Evolutionary conservation across 2,329 filamentous ascomycete genomes (phyloP), one percentile per base, ranked within the genome.

Genomic region (Ophiosphaerella herpotricha): DNA sequence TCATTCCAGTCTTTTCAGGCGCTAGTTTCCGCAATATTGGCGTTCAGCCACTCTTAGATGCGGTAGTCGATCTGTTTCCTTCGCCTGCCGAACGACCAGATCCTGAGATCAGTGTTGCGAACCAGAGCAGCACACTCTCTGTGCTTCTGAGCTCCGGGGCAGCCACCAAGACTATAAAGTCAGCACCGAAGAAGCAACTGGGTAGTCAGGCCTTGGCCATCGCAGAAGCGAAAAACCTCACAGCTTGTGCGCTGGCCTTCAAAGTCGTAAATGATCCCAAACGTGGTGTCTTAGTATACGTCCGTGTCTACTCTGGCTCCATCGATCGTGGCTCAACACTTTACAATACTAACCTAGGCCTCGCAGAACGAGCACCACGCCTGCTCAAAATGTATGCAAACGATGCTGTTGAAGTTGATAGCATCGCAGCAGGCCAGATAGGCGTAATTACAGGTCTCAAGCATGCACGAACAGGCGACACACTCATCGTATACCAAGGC

Each of bases 21-120:
- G 92, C 93, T 5, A 97, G 92, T 71, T 91, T 97, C 73, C 85
- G 89, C 36, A 96, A 97, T 58, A 90, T 97, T 54, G 94, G 94
- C 7, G 91, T 97, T 4, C 91, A 97, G 70, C 91, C 92, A 24
- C 79, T 99, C 18, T 82, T 97, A 45, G 91, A 97, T 70, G 90
- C 90, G 33, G 85, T 97, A 11, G 85, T 91, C 7, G 90, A 97
- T 66, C 87, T 97, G 39, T 80, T 97, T 2, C 94, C 94, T 0
- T 90, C 85, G 57, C 94, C 94, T 0, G 76, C 81, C 1, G 91
- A 97, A 66, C 82, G 90, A 14, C 89, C 90, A 7, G 88, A 93
- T 64, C 83, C 91, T 0, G 86, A 91, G 61, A 84, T 97, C 43
- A 88, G 84, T 43, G 77, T 92, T 3, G 87, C 85, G 0, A 72